Evolutionary conservation across 1,139 yeast species (phyloP).

Genomic region (Geotrichum siamense): DNA sequence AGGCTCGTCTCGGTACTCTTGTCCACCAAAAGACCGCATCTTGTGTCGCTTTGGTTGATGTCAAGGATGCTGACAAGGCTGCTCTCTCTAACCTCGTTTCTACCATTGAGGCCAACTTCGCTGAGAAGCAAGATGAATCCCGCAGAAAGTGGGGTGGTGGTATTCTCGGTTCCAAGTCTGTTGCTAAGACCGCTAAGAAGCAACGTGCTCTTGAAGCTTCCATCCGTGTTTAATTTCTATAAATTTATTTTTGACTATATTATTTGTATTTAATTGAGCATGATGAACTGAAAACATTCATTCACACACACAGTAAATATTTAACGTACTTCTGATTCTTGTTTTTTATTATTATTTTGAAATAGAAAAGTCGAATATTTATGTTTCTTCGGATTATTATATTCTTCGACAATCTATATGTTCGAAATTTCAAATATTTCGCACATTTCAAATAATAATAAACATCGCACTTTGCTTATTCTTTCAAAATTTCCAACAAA

Average conservation of each 20-base stretch:
- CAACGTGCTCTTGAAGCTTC: slow-evolving; percentile 16
- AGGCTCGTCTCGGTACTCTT: slow-evolving; percentile 96
- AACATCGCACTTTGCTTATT: too few relatives aligned
- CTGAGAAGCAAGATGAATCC: slow-evolving; percentile 85
- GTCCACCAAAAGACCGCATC: slow-evolving; percentile 96
- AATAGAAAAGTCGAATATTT: too few relatives aligned
- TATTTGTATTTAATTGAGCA: slow-evolving; percentile 1
- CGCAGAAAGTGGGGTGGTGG: slow-evolving; percentile 99
- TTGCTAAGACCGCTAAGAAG: slow-evolving; percentile 60
- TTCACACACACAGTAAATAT: too few relatives aligned
- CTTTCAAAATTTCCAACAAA: too few relatives aligned
- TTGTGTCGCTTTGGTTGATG: slow-evolving; percentile 95
- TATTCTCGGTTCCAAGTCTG: slow-evolving; percentile 89
- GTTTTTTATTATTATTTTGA: too few relatives aligned
- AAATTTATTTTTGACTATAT: background rate
- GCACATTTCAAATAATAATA: too few relatives aligned
- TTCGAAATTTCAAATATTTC: too few relatives aligned
- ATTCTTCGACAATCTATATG: too few relatives aligned
- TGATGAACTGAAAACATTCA: too few relatives aligned
- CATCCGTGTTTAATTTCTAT: slow-evolving; percentile 15
- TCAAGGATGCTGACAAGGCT: slow-evolving; percentile 86
- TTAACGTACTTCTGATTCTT: too few relatives aligned
- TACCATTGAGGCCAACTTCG: slow-evolving; percentile 86
- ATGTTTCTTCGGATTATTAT: too few relatives aligned
- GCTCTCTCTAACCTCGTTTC: slow-evolving; percentile 88